A percentile compares a stretch with the other conserved stretches of the same genome.
Evolutionary conservation across 331 rosid species (phyloP).

Genomic region (Malus hybrid): DNA sequence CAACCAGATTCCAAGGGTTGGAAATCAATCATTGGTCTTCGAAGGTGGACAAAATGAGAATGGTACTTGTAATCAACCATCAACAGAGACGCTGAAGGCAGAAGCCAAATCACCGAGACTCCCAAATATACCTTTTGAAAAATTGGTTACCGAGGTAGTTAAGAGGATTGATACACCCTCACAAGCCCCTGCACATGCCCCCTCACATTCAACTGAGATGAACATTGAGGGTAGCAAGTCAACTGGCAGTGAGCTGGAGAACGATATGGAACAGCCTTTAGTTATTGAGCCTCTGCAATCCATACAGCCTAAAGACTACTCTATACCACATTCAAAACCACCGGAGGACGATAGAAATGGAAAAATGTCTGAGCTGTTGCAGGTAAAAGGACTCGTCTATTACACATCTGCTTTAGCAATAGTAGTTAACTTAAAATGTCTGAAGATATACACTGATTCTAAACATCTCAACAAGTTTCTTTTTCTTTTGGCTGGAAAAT

Average conservation of each 20-base stretch:
- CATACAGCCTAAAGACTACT: constrained; percentile 26
- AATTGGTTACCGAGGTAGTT: constrained; percentile 27
- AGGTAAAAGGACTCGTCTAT: constrained; percentile 46
- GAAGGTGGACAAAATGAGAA: constrained; percentile 9
- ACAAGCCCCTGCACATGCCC: constrained; percentile 13
- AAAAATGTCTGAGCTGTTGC: constrained; percentile 61
- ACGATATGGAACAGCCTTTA: constrained; percentile 36
- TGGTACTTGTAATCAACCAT: constrained; percentile 5
- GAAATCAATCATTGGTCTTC: constrained; percentile 14
- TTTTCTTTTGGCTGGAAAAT: neutral
- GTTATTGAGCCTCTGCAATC: constrained; percentile 59
- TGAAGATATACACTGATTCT: constrained; percentile 15
- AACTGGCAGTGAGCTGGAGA: constrained; percentile 26
- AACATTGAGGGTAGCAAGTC: constrained; percentile 21
- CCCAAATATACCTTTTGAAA: constrained; percentile 24
- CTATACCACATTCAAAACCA: constrained; percentile 27
- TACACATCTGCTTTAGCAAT: neutral
- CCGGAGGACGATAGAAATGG: constrained; percentile 34
- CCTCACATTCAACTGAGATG: constrained; percentile 10
- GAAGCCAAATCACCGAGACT: constrained; percentile 21
- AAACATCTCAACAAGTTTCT: neutral
- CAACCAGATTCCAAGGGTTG: constrained; percentile 11
- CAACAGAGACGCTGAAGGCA: constrained; percentile 1
- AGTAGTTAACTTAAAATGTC: neutral
- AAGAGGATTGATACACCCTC: constrained; percentile 11